Conservation (phyloP, 2,329 filamentous ascomycete genomes). For the Rhynchosporium graminicola region DNA sequence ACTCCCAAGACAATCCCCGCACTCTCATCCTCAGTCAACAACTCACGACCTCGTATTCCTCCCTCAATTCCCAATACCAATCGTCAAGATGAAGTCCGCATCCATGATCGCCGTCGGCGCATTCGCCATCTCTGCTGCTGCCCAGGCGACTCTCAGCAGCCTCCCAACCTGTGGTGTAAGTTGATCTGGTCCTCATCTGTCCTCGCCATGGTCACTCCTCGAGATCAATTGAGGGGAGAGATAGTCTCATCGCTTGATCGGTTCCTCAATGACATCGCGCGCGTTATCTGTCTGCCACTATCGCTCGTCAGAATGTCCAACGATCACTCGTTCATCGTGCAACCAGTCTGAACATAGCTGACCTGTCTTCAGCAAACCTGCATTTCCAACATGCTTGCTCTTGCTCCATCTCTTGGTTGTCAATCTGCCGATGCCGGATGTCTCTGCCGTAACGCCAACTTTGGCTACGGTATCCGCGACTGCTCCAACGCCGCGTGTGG, state of each 20-base stretch:
- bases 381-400: constrained; percentile 48
- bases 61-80: constrained; percentile 3
- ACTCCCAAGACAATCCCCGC: background rate
- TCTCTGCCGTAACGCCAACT: constrained; percentile 48
- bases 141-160: constrained; percentile 26
- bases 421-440: constrained; percentile 42
- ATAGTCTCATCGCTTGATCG: background rate
- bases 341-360: constrained; percentile 18
- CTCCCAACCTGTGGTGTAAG: constrained; percentile 41
- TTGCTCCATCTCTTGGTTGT: constrained; percentile 46
- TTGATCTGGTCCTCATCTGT: constrained; percentile 15
- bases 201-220: background rate
- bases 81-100: constrained; percentile 39
- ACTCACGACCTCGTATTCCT: background rate
- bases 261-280: background rate
- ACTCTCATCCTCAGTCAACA: constrained; percentile 12
- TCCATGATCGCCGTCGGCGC: constrained; percentile 33
- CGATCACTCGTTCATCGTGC: background rate
- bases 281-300: background rate
- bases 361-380: constrained; percentile 41
- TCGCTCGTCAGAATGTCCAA: no score
- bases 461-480: constrained; percentile 50
- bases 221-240: background rate
- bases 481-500: constrained; percentile 48
- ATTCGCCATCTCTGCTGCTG: constrained; percentile 33